A percentile compares a stretch with the other conserved stretches of the same genome.
phyloP scores from a whole-genome alignment of 441 rosid genomes.

The Populus hybrid region DNA sequence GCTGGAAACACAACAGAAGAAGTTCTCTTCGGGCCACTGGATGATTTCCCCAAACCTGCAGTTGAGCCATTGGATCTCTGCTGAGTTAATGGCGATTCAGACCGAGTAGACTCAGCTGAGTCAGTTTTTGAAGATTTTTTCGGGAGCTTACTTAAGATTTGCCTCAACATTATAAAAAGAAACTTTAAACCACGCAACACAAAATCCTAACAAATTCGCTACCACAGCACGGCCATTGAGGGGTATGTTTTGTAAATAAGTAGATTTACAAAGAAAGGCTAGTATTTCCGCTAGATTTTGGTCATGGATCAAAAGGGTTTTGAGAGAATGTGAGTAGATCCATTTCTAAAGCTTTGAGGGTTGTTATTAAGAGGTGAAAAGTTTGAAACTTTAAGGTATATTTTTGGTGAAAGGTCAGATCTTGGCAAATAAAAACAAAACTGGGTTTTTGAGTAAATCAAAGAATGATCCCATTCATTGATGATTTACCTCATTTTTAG shows the following conservation, averaged over 20 bases:
- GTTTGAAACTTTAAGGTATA: slow-evolving; percentile 9
- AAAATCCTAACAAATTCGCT: neutral
- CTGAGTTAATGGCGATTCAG: slow-evolving; percentile 37
- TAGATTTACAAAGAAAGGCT: neutral
- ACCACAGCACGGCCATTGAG: slow-evolving; percentile 8
- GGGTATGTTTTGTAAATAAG: slow-evolving; percentile 4
- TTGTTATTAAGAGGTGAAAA: slow-evolving; percentile 13
- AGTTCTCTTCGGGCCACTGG: slow-evolving; percentile 57
- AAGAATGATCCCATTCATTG: neutral
- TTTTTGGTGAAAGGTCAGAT: slow-evolving; percentile 19
- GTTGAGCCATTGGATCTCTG: slow-evolving; percentile 32
- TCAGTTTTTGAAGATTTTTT: slow-evolving; percentile 58
- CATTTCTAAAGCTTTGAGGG: slow-evolving; percentile 9
- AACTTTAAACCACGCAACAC: neutral
- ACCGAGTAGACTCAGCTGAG: slow-evolving; percentile 41
- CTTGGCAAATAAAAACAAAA: slow-evolving; percentile 15
- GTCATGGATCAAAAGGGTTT: slow-evolving; percentile 33
- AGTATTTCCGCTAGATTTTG: slow-evolving; percentile 12
- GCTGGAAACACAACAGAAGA: slow-evolving; percentile 84
- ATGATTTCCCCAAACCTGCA: slow-evolving; percentile 36
- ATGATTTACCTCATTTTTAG: neutral
- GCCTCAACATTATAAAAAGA: slow-evolving; percentile 56
- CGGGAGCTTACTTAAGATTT: slow-evolving; percentile 65
- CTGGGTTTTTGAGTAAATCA: slow-evolving; percentile 15
- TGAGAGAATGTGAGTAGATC: slow-evolving; percentile 16